phyloP scores from a whole-genome alignment of 1,284 basidiomycete genomes.

The Irpex rosettiformis region DNA sequence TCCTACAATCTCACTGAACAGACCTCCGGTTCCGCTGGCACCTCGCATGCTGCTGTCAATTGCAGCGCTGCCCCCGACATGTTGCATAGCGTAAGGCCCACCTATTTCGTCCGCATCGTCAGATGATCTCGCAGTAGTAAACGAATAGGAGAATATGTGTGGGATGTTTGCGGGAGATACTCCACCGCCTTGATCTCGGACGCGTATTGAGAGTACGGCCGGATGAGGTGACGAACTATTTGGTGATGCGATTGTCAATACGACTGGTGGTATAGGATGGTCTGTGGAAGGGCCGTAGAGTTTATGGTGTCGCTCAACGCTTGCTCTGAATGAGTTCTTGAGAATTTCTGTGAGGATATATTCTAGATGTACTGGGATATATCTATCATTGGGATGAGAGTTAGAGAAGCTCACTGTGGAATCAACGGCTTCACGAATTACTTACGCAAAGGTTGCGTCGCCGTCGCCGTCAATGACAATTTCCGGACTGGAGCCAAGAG shows the following conservation, averaged over 20 bases:
- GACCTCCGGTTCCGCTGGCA: constrained; percentile 37
- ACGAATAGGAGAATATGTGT: constrained; percentile 87
- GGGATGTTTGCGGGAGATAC: constrained; percentile 72
- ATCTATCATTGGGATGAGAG: constrained; percentile 42
- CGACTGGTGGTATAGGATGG: constrained; percentile 55
- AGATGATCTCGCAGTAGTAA: constrained; percentile 71
- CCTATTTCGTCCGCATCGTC: constrained; percentile 39
- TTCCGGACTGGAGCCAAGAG: constrained; percentile 69
- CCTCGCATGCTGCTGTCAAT: constrained; percentile 30
- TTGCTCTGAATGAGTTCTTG: constrained; percentile 90
- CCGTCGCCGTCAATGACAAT: constrained; percentile 67
- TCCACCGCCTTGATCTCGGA: constrained; percentile 86
- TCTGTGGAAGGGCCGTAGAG: constrained; percentile 33
- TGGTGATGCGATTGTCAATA: constrained; percentile 59
- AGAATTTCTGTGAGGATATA: constrained; percentile 85
- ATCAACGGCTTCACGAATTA: constrained; percentile 16
- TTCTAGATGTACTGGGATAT: constrained; percentile 86
- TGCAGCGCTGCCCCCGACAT: constrained; percentile 67
- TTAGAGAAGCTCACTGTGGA: constrained; percentile 11
- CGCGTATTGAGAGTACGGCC: constrained; percentile 61
- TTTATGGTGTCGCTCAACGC: constrained; percentile 70
- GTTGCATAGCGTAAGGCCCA: constrained; percentile 71
- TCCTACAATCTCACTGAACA: constrained; percentile 74
- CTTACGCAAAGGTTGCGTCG: constrained; percentile 77
- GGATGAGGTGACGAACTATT: constrained; percentile 19